Conservation (phyloP, 2,329 filamentous ascomycete species). For the Xylariaceae sp. region DNA sequence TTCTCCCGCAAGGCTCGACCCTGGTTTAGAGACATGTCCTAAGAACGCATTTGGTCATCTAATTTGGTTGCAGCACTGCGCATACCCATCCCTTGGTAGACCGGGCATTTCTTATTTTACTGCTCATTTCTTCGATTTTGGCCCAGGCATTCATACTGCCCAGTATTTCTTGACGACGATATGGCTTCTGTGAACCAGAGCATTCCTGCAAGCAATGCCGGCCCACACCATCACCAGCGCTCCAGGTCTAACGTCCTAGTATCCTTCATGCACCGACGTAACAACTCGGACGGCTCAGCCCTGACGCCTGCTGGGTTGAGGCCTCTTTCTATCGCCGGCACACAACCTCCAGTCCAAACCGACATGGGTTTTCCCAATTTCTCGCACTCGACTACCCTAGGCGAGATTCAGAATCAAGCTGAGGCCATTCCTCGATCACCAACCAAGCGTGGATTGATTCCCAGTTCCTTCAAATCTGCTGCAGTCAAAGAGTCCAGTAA, state of each 20-base stretch:
- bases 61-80: constrained; percentile 28
- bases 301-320: constrained; percentile 39
- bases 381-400: constrained; percentile 54
- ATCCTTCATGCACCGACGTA: constrained; percentile 57
- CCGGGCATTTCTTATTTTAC: constrained; percentile 31
- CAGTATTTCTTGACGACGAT: constrained; percentile 6
- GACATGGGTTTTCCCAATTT: constrained; percentile 44
- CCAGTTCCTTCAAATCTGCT: constrained; percentile 48
- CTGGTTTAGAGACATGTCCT: constrained; percentile 27
- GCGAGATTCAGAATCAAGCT: constrained; percentile 62
- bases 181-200: constrained; percentile 38
- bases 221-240: constrained; percentile 44
- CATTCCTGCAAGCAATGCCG: constrained; percentile 27
- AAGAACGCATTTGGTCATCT: constrained; percentile 25
- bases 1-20: constrained; percentile 13
- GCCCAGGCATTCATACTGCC: constrained; percentile 15
- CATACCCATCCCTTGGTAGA: constrained; percentile 28
- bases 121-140: constrained; percentile 22
- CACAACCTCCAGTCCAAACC: constrained; percentile 33
- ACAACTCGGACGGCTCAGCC: constrained; percentile 51
- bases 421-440: constrained; percentile 36
- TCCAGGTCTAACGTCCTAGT: constrained; percentile 57
- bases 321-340: constrained; percentile 31
- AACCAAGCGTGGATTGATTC: constrained; percentile 34
- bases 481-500: constrained; percentile 44